Base-by-base conservation (phyloP, 164 flowering plant species). In the Hamamelis virginiana region DNA sequence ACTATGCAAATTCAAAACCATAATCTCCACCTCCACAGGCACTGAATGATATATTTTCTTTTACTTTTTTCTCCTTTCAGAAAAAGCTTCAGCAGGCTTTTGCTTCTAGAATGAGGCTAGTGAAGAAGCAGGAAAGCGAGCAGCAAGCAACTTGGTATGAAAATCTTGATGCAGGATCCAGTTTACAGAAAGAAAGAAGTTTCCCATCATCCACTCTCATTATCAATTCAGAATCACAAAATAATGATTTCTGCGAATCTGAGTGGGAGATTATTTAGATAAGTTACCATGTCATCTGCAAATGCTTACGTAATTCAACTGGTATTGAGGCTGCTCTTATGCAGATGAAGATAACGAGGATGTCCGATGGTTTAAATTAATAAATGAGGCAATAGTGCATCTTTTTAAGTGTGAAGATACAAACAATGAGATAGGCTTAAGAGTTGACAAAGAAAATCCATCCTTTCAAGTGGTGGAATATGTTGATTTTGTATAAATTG, bases 221-320 rank as follows among this genome's bases (percentile, higher is more conserved):
- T 6, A 33, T 2, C 41, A 33, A 33, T 33, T 33, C 6, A 33
- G 41, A 22, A 8, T 55, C 16, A 22, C 4, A 3, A 9, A 26
- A 55, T 33, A 3, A 43, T 22, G 76, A 68, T 1, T 56, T 56
- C 14, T 60, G n/a, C 45, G 75, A 62, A 12, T 61, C 67, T 8
- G 76, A 73, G 1, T 73, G 76, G 76, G 72, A 16, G 68, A 53
- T 73, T 47, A 26, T 73, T 21, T 72, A 66, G 26, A 59, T 38
- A 56, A 59, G 4, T 50, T 55, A 12, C 18, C 23, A 33, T 33
- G 41, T 33, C 41, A 2, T 33, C 41, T 33, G 41, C 41, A 33
- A 33, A 33, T 33, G 41, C 2, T 6, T 33, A 6, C 4, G 2
- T 33, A 33, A 33, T 33, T 33, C 41, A 33, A 33, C 41, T 33